phyloP scores from a whole-genome alignment of 345 rosid species.

The Hypericum androsaemum region DNA sequence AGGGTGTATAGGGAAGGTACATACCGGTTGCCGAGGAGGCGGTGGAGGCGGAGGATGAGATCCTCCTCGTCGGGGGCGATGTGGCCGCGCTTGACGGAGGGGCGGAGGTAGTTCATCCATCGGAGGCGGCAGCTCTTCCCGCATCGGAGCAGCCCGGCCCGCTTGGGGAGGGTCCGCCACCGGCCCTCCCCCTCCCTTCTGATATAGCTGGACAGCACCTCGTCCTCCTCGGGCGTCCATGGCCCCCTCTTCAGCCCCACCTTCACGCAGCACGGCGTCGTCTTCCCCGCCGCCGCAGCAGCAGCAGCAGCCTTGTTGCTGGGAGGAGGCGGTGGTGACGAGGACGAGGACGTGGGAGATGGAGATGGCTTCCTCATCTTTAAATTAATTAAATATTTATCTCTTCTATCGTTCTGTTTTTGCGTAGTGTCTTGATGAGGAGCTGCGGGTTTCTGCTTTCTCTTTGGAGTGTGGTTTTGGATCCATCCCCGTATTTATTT shows the following conservation, averaged over 20 bases:
- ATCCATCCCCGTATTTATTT: too few relatives aligned
- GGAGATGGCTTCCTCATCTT: too few relatives aligned
- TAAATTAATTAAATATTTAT: too few relatives aligned
- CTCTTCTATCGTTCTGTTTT: too few relatives aligned
- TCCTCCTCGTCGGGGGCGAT: conserved; percentile 83
- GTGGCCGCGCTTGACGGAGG: conserved; percentile 61
- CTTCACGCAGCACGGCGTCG: conserved; percentile 60
- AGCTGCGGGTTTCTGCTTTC: too few relatives aligned
- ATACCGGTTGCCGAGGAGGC: conserved; percentile 28
- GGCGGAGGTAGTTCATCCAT: conserved; percentile 93
- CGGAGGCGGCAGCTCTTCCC: conserved; percentile 91
- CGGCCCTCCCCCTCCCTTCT: conserved; percentile 70
- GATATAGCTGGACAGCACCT: conserved; percentile 45
- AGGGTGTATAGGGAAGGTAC: background rate
- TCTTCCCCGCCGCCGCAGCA: background rate
- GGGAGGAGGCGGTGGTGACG: too few relatives aligned
- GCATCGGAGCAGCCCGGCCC: conserved; percentile 74
- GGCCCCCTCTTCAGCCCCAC: conserved; percentile 75
- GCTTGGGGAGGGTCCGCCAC: conserved; percentile 76
- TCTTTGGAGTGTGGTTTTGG: too few relatives aligned
- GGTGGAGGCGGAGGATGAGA: conserved; percentile 90
- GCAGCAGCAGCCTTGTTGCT: background rate
- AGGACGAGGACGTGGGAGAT: too few relatives aligned
- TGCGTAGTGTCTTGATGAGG: too few relatives aligned
- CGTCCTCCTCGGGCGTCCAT: conserved; percentile 84